Conservation (phyloP, 345 rosid species). For the Rhodomyrtus tomentosa region DNA sequence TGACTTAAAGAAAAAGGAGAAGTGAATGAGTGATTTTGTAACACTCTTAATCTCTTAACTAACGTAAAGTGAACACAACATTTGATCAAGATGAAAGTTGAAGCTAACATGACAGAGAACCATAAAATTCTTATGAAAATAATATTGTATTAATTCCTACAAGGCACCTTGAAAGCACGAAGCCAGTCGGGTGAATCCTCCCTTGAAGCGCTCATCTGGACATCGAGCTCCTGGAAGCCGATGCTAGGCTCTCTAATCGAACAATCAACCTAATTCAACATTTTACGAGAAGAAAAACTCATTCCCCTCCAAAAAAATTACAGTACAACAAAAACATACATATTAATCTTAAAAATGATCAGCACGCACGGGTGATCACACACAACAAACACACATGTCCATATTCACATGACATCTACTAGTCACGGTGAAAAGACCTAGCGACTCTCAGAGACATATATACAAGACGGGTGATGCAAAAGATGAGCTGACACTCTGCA, state of each 20-base stretch:
- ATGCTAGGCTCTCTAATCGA: not conserved
- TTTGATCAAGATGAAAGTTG: not conserved
- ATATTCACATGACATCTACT: not conserved
- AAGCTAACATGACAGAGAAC: not conserved
- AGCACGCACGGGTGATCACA: not conserved
- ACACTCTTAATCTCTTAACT: not conserved
- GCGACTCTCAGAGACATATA: not conserved
- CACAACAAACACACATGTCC: not conserved
- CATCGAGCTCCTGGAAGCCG: not conserved
- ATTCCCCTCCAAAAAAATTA: not conserved
- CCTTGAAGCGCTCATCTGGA: constrained; percentile 50
- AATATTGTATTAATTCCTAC: not conserved
- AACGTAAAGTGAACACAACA: not conserved
- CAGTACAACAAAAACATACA: not conserved
- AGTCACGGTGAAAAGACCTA: not conserved
- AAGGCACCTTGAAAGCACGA: constrained; percentile 45
- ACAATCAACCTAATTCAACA: not conserved
- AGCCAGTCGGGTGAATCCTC: constrained; percentile 86
- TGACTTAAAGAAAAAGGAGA: not conserved
- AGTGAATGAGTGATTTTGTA: not conserved
- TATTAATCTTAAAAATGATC: not conserved
- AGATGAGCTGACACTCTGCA: not conserved
- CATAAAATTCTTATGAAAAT: not conserved
- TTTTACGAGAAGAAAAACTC: not conserved
- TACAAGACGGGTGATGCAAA: not conserved